Evolutionary conservation across 140 eudicot genomes (phyloP), one percentile per base, ranked within the genome.

Genomic region (Cichorium intybus): DNA sequence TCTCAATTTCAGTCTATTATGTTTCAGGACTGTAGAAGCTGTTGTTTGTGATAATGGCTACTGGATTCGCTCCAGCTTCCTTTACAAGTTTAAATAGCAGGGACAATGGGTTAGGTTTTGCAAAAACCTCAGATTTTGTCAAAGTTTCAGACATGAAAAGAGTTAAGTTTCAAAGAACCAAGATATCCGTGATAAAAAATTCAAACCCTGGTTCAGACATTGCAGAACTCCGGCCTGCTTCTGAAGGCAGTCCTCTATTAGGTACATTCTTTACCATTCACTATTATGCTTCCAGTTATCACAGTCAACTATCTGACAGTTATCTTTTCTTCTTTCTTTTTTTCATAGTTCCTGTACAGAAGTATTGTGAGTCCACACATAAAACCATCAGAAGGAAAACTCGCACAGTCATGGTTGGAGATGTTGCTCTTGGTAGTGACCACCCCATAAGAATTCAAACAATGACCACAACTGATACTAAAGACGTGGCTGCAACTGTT

Each of bases 401-500:
- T 18, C 64, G 91, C 64, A 92, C 95, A 0, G 98, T 92, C 68
- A 85, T 92, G 98, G 92, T 92, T 60, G 98, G 98, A 70, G 86
- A 88, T 81, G 98, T 92, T 71, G 87, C 96, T 60, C 81, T 92
- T 52, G 98, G 98, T 70, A 92, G 98, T 41, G 89, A 92, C 24
- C 98, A 92, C 77, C 98, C 98, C 24, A 92, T 92, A 56, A 83
- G 95, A 75, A 73, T 92, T 73, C 98, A 92, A 64, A 92, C 98
- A 12, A 92, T 92, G 98, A 92, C 98, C 39, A 88, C 98, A 58
- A 68, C 96, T 7, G 98, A 92, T 70, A 92, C 98, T 3, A 92
- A 92, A 71, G 96, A 92, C 57, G 85, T 92, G 22, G 89, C 95
- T 58, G 96, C 81, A 67, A 92, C 98, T 17, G 98, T 92, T 14